These are phyloP conservation scores for Aspergillus hiratsukae DNA, from an alignment of 2,329 filamentous ascomycete species.

Conservation along the genomic window DNA sequence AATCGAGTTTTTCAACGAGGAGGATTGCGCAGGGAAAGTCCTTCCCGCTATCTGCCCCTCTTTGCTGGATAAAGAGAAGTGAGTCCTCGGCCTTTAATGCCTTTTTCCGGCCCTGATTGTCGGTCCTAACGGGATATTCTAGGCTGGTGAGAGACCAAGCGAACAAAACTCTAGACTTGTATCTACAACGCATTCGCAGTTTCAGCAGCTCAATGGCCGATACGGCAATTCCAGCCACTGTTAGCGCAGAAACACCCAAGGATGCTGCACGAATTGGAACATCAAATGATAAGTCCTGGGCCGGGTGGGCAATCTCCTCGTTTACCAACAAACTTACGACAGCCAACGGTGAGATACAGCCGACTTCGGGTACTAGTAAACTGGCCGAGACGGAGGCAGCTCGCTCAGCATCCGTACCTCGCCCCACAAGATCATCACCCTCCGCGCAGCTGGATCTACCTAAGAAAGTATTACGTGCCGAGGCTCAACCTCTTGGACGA, in stretches of 20 bases:
- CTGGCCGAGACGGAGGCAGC: slow-evolving; percentile 39
- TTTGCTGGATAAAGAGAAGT: slow-evolving; percentile 91
- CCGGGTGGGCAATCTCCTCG: slow-evolving; percentile 96
- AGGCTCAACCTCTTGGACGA: slow-evolving; percentile 28
- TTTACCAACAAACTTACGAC: slow-evolving; percentile 91
- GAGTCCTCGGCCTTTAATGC: slow-evolving; percentile 8
- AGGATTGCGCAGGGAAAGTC: slow-evolving; percentile 80
- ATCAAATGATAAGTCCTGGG: slow-evolving; percentile 70
- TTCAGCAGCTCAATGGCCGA: slow-evolving; percentile 75
- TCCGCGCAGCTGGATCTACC: slow-evolving; percentile 19
- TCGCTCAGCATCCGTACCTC: slow-evolving; percentile 49
- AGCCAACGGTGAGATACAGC: slow-evolving; percentile 80
- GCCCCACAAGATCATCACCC: slow-evolving; percentile 31
- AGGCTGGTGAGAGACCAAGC: slow-evolving; percentile 82
- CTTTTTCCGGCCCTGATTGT: not conserved
- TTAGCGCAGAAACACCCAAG: slow-evolving; percentile 42
- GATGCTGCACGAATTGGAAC: slow-evolving; percentile 71
- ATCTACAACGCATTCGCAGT: slow-evolving; percentile 77
- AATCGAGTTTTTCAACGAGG: slow-evolving; percentile 77
- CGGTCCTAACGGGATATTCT: slow-evolving; percentile 4
- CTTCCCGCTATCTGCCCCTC: slow-evolving; percentile 79
- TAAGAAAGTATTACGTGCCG: slow-evolving; percentile 21
- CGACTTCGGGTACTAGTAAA: slow-evolving; percentile 47
- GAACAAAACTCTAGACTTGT: slow-evolving; percentile 81
- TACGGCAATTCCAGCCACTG: slow-evolving; percentile 65